Base-by-base conservation (phyloP, 768 basidiomycete genomes). In the Russula olivacea region DNA sequence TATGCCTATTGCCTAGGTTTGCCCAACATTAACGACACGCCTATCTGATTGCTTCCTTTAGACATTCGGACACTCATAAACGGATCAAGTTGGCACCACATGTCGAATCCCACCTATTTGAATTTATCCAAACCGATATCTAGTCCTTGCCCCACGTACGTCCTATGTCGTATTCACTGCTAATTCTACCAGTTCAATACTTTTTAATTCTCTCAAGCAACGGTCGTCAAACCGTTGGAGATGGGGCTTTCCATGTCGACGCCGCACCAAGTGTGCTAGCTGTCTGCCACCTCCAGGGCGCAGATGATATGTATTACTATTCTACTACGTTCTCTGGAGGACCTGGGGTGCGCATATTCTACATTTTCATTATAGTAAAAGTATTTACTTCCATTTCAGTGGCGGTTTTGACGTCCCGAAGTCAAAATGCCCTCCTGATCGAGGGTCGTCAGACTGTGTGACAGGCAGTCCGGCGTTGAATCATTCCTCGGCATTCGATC, bases 361-460 rank as follows among this genome's bases (percentile, higher is more conserved):
- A 41, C 55, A 2, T 7, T 57, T 59, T 32, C 25, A 28, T 54
- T 36, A 50, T 41, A 34, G 17, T 36, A 34, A 12, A 52, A n/a
- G 28, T 38, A 34, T 32, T 56, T 12, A 64, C 38, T 30, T 34
- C 4, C 50, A 47, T 38, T 50, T 7, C 64, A 92, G 91, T 93
- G 91, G 91, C 87, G 91, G 78, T 91, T 93, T 93, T 93, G 91
- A 93, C 91, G 80, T 79, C 81, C 89, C 91, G 69, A 86, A 82
- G 71, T 77, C 76, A 68, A 93, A 93, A 93, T 93, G 91, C 91
- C 91, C 91, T 90, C 91, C 90, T 70, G 87, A 90, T 73, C 73
- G 91, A 88, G 91, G 91, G 91, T 93, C 91, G 90, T 86, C 84
- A 81, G 85, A 83, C 82, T 87, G 89, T 84, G 91, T 93, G 91